phyloP scores from a whole-genome alignment of 257 asterid genomes.

The Solanum arcanum region DNA sequence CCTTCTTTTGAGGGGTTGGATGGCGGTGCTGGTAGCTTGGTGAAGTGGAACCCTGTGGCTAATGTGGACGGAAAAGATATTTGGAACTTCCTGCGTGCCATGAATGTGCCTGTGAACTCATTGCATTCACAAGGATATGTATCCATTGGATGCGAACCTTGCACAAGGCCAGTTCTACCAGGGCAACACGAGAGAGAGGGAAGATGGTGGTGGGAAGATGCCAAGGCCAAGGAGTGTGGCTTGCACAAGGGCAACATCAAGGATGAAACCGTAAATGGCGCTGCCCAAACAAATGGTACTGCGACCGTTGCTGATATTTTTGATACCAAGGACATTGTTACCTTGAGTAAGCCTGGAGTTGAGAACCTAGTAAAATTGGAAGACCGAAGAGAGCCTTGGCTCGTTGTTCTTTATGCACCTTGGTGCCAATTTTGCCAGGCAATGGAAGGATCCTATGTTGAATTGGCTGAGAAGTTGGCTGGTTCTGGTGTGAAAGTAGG shows the following conservation, averaged over 20 bases:
- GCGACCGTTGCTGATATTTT: slow-evolving; percentile 35
- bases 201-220: slow-evolving; percentile 98
- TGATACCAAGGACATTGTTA: slow-evolving; percentile 23
- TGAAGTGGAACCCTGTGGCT: slow-evolving; percentile 86
- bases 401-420: slow-evolving; percentile 77
- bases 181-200: slow-evolving; percentile 95
- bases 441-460: slow-evolving; percentile 66
- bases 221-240: slow-evolving; percentile 89
- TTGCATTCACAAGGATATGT: slow-evolving; percentile 65
- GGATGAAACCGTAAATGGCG: slow-evolving; percentile 34
- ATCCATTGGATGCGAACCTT: slow-evolving; percentile 85
- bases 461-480: slow-evolving; percentile 49
- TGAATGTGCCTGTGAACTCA: slow-evolving; percentile 71
- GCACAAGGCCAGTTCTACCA: slow-evolving; percentile 76
- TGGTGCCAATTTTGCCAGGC: slow-evolving; percentile 93
- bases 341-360: slow-evolving; percentile 59
- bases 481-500: slow-evolving; percentile 72
- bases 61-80: slow-evolving; percentile 52
- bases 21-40: slow-evolving; percentile 72
- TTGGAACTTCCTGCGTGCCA: slow-evolving; percentile 64
- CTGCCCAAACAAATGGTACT: slow-evolving; percentile 25
- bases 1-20: slow-evolving; percentile 79
- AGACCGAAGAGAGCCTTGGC: slow-evolving; percentile 63
- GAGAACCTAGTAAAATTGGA: slow-evolving; percentile 64
- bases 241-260: slow-evolving; percentile 79